A percentile compares a stretch with the other conserved stretches of the same genome.
Evolutionary conservation across 1,284 basidiomycete species (phyloP).

Genomic region (Vanrija sp.): DNA sequence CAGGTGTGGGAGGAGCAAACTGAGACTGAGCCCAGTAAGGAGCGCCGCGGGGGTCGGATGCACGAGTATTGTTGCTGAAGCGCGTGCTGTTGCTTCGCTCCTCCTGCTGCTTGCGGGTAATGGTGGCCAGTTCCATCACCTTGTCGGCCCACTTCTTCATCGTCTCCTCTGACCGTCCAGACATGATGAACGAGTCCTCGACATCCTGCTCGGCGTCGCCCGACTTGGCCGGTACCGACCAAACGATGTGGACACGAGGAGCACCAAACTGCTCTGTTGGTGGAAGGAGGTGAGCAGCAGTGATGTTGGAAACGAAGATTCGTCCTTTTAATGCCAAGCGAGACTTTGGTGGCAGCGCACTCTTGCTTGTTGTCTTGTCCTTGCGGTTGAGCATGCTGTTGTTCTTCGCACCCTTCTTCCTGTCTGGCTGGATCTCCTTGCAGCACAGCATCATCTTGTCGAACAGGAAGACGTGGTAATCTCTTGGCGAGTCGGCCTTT

Average conservation of each 20-base stretch:
- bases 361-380: constrained; percentile 56
- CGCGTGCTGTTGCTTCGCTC: constrained; percentile 53
- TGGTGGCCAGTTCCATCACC: constrained; percentile 78
- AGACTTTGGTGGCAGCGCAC: constrained; percentile 52
- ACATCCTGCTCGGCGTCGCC: constrained; percentile 39
- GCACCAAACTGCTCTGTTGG: constrained; percentile 49
- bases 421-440: constrained; percentile 64
- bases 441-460: constrained; percentile 99
- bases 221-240: constrained; percentile 46
- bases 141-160: constrained; percentile 86
- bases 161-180: constrained; percentile 89
- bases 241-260: constrained; percentile 35
- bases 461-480: constrained; percentile 98
- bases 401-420: constrained; percentile 42
- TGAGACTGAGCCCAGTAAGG: constrained; percentile 26
- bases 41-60: constrained; percentile 6
- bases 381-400: constrained; percentile 41
- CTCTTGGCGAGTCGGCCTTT: constrained; percentile 92
- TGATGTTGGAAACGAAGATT: constrained; percentile 96
- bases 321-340: constrained; percentile 89
- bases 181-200: constrained; percentile 87
- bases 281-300: constrained; percentile 54
- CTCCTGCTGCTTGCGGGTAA: constrained; percentile 44
- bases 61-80: constrained; percentile 1
- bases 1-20: constrained; percentile 42